phyloP scores from a whole-genome alignment of 805 yeast genomes.

The Lachancea quebecensis region DNA sequence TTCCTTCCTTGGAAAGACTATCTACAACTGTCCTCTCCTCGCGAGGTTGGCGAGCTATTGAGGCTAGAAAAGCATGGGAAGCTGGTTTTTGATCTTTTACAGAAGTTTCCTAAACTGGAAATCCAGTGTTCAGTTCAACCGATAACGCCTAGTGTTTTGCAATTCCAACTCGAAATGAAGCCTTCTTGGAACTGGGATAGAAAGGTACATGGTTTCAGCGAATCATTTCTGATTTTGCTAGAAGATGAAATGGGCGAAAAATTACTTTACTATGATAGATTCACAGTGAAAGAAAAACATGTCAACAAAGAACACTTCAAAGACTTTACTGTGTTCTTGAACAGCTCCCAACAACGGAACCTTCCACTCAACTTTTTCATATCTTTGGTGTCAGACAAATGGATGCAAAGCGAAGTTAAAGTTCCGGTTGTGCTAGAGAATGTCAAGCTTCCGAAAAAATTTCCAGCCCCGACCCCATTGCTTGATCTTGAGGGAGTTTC shows the following conservation, averaged over 20 bases:
- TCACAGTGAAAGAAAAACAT: conserved; percentile 45
- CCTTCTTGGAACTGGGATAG: conserved; percentile 80
- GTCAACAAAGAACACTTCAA: conserved; percentile 49
- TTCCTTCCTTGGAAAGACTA: conserved; percentile 77
- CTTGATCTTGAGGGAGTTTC: conserved; percentile 38
- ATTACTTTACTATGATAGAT: conserved; percentile 51
- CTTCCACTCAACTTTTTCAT: conserved; percentile 71
- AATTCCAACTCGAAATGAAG: conserved; percentile 55
- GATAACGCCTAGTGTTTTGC: conserved; percentile 58
- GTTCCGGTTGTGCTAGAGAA: conserved; percentile 44
- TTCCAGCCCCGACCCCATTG: conserved; percentile 24
- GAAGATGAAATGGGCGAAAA: conserved; percentile 82
- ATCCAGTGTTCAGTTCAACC: conserved; percentile 66
- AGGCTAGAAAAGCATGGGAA: conserved; percentile 63
- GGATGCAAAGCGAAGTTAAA: conserved; percentile 71
- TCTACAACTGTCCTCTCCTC: conserved; percentile 54
- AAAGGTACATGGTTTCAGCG: conserved; percentile 53
- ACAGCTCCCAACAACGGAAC: conserved; percentile 16
- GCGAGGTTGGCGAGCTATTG: conserved; percentile 78
- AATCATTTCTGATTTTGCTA: conserved; percentile 61
- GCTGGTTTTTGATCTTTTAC: conserved; percentile 48
- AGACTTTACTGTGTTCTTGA: conserved; percentile 51
- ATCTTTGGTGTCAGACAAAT: conserved; percentile 66
- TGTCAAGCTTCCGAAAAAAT: conserved; percentile 24
- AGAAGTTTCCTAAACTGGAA: conserved; percentile 65